phyloP scores from a whole-genome alignment of 73 alveolate genomes.

The Paramecium biaurelia region DNA sequence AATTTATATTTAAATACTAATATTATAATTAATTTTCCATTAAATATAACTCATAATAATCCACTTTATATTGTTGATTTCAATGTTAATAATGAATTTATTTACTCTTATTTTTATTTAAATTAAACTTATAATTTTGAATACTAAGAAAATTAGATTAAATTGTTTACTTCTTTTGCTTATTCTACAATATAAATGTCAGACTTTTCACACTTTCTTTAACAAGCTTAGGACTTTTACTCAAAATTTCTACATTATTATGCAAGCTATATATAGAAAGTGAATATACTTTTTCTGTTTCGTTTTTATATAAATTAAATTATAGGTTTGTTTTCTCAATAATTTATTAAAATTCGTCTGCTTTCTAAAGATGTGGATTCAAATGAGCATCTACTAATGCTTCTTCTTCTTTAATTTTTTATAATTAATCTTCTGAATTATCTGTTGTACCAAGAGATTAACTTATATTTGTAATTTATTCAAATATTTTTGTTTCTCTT shows the following conservation, averaged over 20 bases:
- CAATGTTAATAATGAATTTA: not conserved
- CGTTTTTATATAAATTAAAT: constrained; percentile 3
- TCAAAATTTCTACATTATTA: not conserved
- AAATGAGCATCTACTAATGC: constrained; percentile 35
- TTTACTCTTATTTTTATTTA: not conserved
- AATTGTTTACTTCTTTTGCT: constrained; percentile 27
- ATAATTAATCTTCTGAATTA: not conserved
- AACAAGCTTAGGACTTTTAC: not conserved
- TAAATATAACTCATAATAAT: not conserved
- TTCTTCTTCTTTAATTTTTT: constrained; percentile 8
- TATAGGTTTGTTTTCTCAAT: not conserved
- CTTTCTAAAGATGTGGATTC: not conserved
- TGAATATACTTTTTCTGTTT: not conserved
- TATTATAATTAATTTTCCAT: not conserved
- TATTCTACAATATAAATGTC: constrained; percentile 8
- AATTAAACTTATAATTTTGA: not conserved
- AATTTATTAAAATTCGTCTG: not conserved
- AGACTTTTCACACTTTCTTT: constrained; percentile 26
- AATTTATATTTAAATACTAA: not conserved
- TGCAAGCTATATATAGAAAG: not conserved
- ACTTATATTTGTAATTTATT: not conserved
- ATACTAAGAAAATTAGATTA: not conserved
- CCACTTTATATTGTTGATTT: not conserved
- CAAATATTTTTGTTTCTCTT: not conserved
- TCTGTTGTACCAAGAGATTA: not conserved